phyloP scores from a whole-genome alignment of 768 basidiomycete genomes.

The Macrolepiota dolichaula region DNA sequence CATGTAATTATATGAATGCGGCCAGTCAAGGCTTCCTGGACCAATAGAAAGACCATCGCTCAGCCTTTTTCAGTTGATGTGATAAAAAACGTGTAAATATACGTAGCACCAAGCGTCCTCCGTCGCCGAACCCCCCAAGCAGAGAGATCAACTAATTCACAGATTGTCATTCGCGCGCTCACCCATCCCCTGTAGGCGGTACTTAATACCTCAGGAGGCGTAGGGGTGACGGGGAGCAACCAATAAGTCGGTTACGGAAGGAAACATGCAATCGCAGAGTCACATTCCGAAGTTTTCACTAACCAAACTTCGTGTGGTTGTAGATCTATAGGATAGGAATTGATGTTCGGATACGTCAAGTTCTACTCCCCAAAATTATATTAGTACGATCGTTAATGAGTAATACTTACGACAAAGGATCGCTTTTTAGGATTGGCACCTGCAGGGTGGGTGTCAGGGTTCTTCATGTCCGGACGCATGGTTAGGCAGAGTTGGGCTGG shows the following conservation, averaged over 20 bases:
- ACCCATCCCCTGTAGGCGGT: not conserved
- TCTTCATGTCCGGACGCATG: not conserved
- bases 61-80: not conserved
- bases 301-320: not conserved
- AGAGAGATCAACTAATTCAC: not conserved
- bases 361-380: not conserved
- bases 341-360: not conserved
- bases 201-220: not conserved
- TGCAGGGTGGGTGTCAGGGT: not conserved
- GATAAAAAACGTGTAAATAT: not conserved
- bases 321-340: not conserved
- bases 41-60: not conserved
- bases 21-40: not conserved
- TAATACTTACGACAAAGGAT: not conserved
- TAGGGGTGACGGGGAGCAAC: not conserved
- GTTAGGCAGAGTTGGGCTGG: constrained; percentile 4
- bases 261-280: not conserved
- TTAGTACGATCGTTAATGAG: not conserved
- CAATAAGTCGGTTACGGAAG: not conserved
- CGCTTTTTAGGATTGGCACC: not conserved
- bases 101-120: not conserved
- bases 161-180: not conserved
- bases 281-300: not conserved
- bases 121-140: not conserved
- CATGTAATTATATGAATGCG: not conserved